phyloP scores from a whole-genome alignment of 179 eudicot genomes.

The Vitellaria paradoxa region DNA sequence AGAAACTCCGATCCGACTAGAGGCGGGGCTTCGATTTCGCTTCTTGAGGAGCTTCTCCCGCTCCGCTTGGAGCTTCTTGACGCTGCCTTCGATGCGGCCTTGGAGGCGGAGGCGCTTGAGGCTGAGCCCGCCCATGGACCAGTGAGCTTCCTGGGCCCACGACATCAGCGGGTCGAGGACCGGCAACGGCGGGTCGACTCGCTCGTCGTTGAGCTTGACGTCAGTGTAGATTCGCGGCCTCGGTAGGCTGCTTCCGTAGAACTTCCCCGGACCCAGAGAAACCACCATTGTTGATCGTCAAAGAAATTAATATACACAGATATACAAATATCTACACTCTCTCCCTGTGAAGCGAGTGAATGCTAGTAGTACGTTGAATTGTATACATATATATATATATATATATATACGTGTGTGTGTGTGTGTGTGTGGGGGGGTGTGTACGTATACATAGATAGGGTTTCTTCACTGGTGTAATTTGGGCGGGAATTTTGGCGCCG shows the following conservation, averaged over 20 bases:
- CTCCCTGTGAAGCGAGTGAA: background rate
- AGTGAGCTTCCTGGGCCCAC: conserved; percentile 89
- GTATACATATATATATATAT: no score
- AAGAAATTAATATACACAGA: no score
- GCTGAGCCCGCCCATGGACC: conserved; percentile 96
- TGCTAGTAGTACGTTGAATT: no score
- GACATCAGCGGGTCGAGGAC: conserved; percentile 57
- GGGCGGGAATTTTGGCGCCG: conserved; percentile 24
- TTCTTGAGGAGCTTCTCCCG: conserved; percentile 32
- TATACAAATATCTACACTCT: background rate
- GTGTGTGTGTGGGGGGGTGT: no score
- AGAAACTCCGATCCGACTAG: background rate
- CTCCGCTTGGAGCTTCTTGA: conserved; percentile 48
- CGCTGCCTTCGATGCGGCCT: conserved; percentile 78
- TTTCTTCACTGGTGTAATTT: background rate
- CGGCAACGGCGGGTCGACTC: conserved; percentile 71
- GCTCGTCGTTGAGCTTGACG: conserved; percentile 44
- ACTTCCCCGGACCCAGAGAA: conserved; percentile 61
- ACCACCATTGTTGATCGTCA: conserved; percentile 12
- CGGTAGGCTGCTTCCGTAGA: conserved; percentile 91
- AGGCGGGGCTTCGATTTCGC: background rate
- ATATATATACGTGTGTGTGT: no score
- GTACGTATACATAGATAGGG: no score
- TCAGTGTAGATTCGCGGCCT: conserved; percentile 77
- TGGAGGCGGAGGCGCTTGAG: conserved; percentile 67